A percentile compares a stretch with the other conserved stretches of the same genome.
Conservation (phyloP, 345 rosid genomes). For the Hypericum androsaemum region DNA sequence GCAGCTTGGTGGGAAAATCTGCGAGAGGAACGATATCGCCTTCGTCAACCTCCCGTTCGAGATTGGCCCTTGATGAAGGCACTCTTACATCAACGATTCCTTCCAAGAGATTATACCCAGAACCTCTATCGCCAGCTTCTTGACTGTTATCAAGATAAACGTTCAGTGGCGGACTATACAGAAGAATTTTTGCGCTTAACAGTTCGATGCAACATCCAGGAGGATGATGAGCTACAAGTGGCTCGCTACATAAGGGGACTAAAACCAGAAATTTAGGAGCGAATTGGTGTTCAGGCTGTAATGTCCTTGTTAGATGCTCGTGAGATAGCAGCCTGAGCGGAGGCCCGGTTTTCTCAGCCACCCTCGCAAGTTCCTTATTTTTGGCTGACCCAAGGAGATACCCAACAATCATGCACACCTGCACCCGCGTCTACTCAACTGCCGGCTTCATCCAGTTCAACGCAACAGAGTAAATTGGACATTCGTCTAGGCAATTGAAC, state of each 20-base stretch:
- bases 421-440: not conserved
- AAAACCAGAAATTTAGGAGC: not conserved
- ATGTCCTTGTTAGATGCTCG: not conserved
- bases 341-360: not conserved
- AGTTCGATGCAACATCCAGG: too few species aligned
- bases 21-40: not conserved
- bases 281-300: too few species aligned
- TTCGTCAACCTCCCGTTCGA: too few species aligned
- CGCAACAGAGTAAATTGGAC: too few species aligned
- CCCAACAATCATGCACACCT: not conserved
- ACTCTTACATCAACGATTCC: not conserved
- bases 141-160: too few species aligned
- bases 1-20: not conserved
- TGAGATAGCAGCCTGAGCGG: not conserved
- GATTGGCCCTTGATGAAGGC: not conserved
- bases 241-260: not conserved
- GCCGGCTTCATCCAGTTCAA: too few species aligned
- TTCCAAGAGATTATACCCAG: too few species aligned
- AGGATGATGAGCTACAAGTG: too few species aligned
- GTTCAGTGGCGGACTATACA: not conserved
- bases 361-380: too few species aligned
- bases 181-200: too few species aligned
- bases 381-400: not conserved
- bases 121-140: too few species aligned
- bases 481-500: too few species aligned